phyloP scores from a whole-genome alignment of 106 monocot genomes.

The Hemerocallis citrina region DNA sequence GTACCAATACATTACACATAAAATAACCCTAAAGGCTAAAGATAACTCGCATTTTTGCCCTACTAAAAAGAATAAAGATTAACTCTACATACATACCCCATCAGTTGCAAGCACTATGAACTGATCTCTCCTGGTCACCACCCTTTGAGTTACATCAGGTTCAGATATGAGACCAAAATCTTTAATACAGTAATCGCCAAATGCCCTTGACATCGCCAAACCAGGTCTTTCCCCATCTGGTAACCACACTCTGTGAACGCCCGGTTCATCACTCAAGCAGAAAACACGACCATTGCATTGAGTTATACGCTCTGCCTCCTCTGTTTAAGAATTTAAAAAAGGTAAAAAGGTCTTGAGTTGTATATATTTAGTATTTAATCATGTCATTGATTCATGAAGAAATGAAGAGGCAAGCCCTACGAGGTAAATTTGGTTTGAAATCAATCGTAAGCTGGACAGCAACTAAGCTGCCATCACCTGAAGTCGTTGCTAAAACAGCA shows the following conservation, averaged over 20 bases:
- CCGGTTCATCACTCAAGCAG: conserved; percentile 75
- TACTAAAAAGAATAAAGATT: too few relatives aligned
- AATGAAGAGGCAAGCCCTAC: conserved; percentile 42
- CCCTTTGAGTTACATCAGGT: conserved; percentile 73
- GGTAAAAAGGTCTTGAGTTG: not conserved
- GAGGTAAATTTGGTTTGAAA: conserved; percentile 71
- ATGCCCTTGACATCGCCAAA: conserved; percentile 92
- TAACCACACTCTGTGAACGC: conserved; percentile 72
- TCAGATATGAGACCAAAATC: conserved; percentile 70
- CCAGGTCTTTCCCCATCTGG: conserved; percentile 64
- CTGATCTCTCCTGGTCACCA: conserved; percentile 44
- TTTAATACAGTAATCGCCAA: conserved; percentile 85
- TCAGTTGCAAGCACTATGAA: conserved; percentile 91
- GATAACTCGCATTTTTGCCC: too few relatives aligned
- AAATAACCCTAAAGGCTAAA: too few relatives aligned
- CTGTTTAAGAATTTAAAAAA: too few relatives aligned
- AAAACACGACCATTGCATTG: conserved; percentile 74
- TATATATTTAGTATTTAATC: too few relatives aligned
- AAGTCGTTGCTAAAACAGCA: conserved; percentile 67
- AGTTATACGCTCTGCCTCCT: conserved; percentile 74
- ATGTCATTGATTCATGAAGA: not conserved
- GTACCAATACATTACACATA: too few relatives aligned
- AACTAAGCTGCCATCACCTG: conserved; percentile 52
- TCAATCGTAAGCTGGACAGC: conserved; percentile 76
- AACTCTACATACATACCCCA: too few relatives aligned